These are phyloP conservation scores for Colletotrichum sp. DNA, from an alignment of 2,329 filamentous ascomycete genomes.

Conservation along the genomic window DNA sequence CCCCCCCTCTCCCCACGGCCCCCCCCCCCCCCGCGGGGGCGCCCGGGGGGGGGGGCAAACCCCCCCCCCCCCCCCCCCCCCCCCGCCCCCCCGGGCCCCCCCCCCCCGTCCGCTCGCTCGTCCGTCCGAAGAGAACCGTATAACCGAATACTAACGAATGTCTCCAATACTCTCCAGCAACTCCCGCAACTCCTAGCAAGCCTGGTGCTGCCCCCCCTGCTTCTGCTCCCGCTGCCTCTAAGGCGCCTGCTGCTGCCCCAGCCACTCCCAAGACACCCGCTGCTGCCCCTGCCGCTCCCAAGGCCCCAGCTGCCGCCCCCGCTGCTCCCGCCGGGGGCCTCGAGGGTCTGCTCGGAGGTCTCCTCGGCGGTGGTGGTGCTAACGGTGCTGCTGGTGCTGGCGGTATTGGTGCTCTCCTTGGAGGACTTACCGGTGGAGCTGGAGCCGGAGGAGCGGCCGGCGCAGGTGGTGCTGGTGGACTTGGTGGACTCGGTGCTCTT, in stretches of 20 bases:
- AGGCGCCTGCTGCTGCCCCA: background rate
- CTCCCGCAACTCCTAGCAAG: background rate
- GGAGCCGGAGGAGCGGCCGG: background rate
- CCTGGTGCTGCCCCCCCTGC: background rate
- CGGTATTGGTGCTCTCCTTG: background rate
- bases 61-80: too few relatives aligned
- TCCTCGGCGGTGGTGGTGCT: background rate
- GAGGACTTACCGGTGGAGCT: background rate
- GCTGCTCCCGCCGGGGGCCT: background rate
- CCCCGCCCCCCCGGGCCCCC: too few relatives aligned
- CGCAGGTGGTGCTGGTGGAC: background rate
- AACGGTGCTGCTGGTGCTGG: background rate
- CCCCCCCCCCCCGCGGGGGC: too few relatives aligned
- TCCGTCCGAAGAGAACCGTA: background rate
- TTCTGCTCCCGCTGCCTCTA: background rate
- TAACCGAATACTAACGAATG: slow-evolving; percentile 1
- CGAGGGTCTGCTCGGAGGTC: background rate
- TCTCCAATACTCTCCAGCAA: background rate
- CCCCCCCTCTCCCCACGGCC: too few relatives aligned
- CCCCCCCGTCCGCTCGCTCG: background rate
- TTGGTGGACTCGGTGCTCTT: background rate
- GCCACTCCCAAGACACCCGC: background rate
- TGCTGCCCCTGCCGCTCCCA: background rate
- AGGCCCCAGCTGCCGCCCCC: background rate
- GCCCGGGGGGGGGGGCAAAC: too few relatives aligned